These are phyloP conservation scores for Tetradesmus obliquus DNA, from an alignment of 139 green algal species.

Conservation along the genomic window DNA sequence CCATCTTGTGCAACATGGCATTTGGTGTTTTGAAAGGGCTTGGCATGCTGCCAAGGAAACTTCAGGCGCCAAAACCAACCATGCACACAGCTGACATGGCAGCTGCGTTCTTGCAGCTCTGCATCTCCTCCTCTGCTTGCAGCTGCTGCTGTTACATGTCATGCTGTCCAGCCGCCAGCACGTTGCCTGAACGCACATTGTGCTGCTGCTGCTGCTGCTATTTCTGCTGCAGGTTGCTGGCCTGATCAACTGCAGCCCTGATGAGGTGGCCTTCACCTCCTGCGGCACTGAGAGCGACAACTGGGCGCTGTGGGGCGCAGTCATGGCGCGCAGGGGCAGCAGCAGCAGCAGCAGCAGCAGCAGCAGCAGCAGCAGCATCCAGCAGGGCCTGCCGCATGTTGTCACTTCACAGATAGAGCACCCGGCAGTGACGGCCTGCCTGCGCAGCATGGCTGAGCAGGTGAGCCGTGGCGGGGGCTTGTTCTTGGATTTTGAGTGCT, in stretches of 20 bases:
- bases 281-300: slow-evolving; percentile 72
- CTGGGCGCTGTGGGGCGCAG: slow-evolving; percentile 73
- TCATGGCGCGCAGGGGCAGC: slow-evolving; percentile 44
- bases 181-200: background rate
- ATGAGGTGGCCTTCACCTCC: slow-evolving; percentile 68
- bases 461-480: background rate
- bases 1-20: too few species aligned
- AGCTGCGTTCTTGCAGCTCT: background rate
- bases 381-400: slow-evolving; percentile 63
- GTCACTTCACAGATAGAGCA: slow-evolving; percentile 83
- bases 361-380: slow-evolving; percentile 13
- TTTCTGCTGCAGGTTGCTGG: slow-evolving; percentile 53
- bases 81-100: background rate
- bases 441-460: slow-evolving; percentile 45
- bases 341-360: slow-evolving; percentile 19
- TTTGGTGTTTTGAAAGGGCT: background rate
- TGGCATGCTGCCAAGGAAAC: background rate
- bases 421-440: slow-evolving; percentile 72
- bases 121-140: too few species aligned
- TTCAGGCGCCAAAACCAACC: too few species aligned
- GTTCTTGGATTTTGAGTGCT: background rate
- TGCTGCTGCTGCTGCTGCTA: background rate
- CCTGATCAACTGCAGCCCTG: slow-evolving; percentile 52
- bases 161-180: background rate
- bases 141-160: background rate